These are phyloP conservation scores for Epichloe scottii DNA, from an alignment of 2,329 filamentous ascomycete genomes.

Conservation along the genomic window DNA sequence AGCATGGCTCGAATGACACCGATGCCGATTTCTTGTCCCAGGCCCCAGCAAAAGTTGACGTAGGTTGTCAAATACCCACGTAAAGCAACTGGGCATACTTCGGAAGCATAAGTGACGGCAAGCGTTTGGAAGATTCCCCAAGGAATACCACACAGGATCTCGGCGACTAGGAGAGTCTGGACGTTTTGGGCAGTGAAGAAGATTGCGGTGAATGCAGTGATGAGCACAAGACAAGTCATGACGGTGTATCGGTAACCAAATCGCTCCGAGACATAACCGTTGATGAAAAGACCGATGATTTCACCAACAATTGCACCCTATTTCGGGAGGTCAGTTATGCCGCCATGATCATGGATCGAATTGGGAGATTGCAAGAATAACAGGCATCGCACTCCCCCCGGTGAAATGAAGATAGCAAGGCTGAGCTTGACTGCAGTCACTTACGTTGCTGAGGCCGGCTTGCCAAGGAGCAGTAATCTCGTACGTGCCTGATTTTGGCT, in stretches of 20 bases:
- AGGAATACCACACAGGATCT: slow-evolving; percentile 51
- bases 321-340: background rate
- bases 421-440: slow-evolving; percentile 11
- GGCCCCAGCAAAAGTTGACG: slow-evolving; percentile 65
- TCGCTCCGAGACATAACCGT: slow-evolving; percentile 53
- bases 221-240: slow-evolving; percentile 39
- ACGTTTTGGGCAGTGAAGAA: slow-evolving; percentile 54
- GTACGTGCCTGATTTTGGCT: slow-evolving; percentile 29
- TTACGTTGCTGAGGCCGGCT: slow-evolving; percentile 43
- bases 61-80: slow-evolving; percentile 63
- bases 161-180: slow-evolving; percentile 43
- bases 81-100: slow-evolving; percentile 61
- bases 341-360: too few species aligned
- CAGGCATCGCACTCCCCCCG: background rate
- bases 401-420: background rate
- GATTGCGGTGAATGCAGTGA: slow-evolving; percentile 47
- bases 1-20: slow-evolving; percentile 62
- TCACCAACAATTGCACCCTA: slow-evolving; percentile 33
- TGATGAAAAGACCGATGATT: slow-evolving; percentile 54
- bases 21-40: slow-evolving; percentile 62
- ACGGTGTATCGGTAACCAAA: slow-evolving; percentile 56
- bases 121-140: slow-evolving; percentile 49
- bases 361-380: background rate
- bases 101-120: slow-evolving; percentile 54
- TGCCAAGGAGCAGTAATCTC: slow-evolving; percentile 51